Evolutionary conservation across 192 early-diverging fungal genomes (phyloP).

Genomic region (Diversispora epigaea): DNA sequence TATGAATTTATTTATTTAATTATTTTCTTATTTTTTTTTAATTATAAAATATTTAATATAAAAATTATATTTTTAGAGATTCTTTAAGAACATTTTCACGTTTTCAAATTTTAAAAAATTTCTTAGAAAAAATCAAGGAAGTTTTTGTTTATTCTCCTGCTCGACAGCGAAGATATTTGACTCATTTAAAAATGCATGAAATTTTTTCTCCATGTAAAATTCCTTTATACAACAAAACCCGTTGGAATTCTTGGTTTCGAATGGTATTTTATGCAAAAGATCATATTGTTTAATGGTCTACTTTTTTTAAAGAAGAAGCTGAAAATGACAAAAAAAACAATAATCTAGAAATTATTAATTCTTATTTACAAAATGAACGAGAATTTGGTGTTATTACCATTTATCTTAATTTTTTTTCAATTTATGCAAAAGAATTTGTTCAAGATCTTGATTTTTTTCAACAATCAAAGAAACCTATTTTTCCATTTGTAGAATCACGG

Average conservation of each 20-base stretch:
- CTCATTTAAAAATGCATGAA: conserved; percentile 1
- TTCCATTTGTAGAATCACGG: not conserved
- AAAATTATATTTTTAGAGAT: not conserved
- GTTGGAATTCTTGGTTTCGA: conserved; percentile 6
- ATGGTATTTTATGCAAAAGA: conserved; percentile 8
- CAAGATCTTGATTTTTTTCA: too few relatives aligned
- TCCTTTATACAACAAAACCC: not conserved
- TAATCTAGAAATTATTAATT: too few relatives aligned
- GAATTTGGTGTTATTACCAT: too few relatives aligned
- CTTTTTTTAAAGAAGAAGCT: too few relatives aligned
- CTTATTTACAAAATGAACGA: too few relatives aligned
- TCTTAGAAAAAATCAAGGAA: conserved; percentile 8
- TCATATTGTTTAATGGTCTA: not conserved
- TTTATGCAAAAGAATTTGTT: too few relatives aligned
- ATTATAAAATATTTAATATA: too few relatives aligned
- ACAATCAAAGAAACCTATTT: not conserved
- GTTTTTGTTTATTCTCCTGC: not conserved
- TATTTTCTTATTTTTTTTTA: not conserved
- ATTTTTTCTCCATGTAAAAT: not conserved
- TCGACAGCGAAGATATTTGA: not conserved
- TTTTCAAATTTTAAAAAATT: not conserved
- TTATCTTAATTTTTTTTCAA: too few relatives aligned
- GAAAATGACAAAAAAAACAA: too few relatives aligned
- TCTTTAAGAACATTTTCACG: not conserved
- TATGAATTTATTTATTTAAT: not conserved